phyloP scores from a whole-genome alignment of 2,329 filamentous ascomycete genomes.

The Xylaria polymorpha region DNA sequence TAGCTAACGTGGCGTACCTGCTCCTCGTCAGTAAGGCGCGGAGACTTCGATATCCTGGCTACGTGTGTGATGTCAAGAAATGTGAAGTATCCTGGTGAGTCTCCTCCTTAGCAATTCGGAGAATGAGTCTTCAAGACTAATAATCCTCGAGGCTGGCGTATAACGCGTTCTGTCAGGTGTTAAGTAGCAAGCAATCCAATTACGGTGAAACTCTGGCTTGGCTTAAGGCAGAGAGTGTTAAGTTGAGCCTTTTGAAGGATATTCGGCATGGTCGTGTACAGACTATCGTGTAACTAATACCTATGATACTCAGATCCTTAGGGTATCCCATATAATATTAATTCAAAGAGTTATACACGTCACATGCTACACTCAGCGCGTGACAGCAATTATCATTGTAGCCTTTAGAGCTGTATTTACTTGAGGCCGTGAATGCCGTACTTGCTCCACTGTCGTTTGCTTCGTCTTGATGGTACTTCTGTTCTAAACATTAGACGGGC shows the following conservation, averaged over 20 bases:
- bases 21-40: constrained; percentile 70
- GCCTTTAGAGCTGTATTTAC: background rate
- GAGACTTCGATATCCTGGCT: constrained; percentile 59
- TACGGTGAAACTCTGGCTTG: constrained; percentile 74
- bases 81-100: constrained; percentile 71
- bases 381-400: background rate
- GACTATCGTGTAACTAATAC: constrained; percentile 24
- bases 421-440: background rate
- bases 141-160: constrained; percentile 69
- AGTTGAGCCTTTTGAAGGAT: constrained; percentile 53
- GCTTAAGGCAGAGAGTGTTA: constrained; percentile 65
- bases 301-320: background rate
- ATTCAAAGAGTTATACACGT: background rate
- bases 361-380: background rate
- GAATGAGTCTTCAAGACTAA: constrained; percentile 27
- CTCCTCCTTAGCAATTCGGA: background rate
- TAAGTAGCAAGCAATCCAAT: constrained; percentile 77
- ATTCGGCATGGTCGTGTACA: constrained; percentile 46
- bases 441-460: background rate
- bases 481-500: background rate
- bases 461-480: background rate
- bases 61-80: constrained; percentile 69
- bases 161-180: constrained; percentile 74
- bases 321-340: background rate
- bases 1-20: constrained; percentile 72